phyloP scores from a whole-genome alignment of 768 basidiomycete genomes.

The Sporobolomyces roseus region DNA sequence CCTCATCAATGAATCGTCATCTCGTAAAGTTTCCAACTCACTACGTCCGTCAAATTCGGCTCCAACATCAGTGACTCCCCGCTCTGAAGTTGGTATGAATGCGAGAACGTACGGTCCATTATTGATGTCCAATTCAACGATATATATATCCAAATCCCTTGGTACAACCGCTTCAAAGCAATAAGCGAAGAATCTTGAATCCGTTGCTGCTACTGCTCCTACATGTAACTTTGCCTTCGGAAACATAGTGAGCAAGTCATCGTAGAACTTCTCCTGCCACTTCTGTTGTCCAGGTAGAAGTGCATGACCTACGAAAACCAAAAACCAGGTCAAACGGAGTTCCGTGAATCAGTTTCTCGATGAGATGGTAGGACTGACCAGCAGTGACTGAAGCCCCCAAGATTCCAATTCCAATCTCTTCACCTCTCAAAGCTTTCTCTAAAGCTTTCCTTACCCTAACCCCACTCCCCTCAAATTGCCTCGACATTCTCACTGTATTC shows the following conservation, averaged over 20 bases:
- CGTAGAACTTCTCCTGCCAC: constrained; percentile 27
- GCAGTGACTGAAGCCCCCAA: constrained; percentile 39
- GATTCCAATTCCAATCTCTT: constrained; percentile 38
- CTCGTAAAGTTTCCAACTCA: neutral
- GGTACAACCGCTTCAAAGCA: constrained; percentile 28
- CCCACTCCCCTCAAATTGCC: constrained; percentile 42
- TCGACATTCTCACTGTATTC: constrained; percentile 37
- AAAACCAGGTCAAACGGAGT: neutral
- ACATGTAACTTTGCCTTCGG: constrained; percentile 20
- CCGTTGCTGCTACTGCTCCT: constrained; percentile 9
- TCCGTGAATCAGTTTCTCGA: neutral
- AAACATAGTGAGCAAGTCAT: constrained; percentile 25
- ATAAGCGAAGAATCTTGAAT: constrained; percentile 29
- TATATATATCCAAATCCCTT: constrained; percentile 20
- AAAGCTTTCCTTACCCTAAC: constrained; percentile 37
- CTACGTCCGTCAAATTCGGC: no score
- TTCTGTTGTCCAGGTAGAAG: constrained; percentile 10
- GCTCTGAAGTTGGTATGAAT: neutral
- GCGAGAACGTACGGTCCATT: constrained; percentile 3
- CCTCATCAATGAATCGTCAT: constrained; percentile 24
- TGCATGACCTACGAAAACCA: constrained; percentile 1
- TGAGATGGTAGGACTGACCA: neutral
- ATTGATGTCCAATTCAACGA: constrained; percentile 33
- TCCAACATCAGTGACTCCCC: no score
- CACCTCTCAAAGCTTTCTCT: constrained; percentile 40